Conservation (phyloP, 345 rosid genomes). For the Salix viminalis region DNA sequence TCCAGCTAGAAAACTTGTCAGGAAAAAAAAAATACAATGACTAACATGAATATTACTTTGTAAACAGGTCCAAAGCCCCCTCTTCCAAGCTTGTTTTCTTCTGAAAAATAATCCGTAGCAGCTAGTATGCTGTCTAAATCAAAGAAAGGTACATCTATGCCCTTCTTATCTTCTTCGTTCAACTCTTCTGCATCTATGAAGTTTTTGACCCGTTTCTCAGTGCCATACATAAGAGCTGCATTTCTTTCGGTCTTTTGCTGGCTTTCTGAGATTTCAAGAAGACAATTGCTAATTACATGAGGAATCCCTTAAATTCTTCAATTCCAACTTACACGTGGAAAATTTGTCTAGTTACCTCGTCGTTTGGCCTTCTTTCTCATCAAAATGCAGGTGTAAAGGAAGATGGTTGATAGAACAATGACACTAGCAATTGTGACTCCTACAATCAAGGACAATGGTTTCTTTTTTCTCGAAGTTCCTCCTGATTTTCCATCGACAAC, state of each 20-base stretch:
- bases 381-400: slow-evolving; percentile 2
- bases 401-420: not conserved
- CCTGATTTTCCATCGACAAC: not conserved
- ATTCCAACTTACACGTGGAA: not conserved
- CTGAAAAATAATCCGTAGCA: slow-evolving; percentile 12
- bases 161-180: slow-evolving; percentile 15
- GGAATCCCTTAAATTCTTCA: not conserved
- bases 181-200: slow-evolving; percentile 4
- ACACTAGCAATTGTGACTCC: slow-evolving; percentile 7
- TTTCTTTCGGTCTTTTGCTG: not conserved
- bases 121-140: slow-evolving; percentile 20
- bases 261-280: not conserved
- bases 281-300: not conserved
- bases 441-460: slow-evolving; percentile 9
- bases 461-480: not conserved
- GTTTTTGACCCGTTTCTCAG: slow-evolving; percentile 5
- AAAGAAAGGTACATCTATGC: slow-evolving; percentile 22
- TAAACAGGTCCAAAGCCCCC: slow-evolving; percentile 19
- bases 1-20: not conserved
- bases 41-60: not conserved
- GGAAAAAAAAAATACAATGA: not conserved
- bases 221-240: not conserved
- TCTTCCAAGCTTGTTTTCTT: slow-evolving; percentile 14
- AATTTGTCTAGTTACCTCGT: slow-evolving; percentile 17
- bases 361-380: slow-evolving; percentile 7